Base-by-base conservation (phyloP, 2,329 filamentous ascomycete genomes). In the Alternaria alternata region DNA sequence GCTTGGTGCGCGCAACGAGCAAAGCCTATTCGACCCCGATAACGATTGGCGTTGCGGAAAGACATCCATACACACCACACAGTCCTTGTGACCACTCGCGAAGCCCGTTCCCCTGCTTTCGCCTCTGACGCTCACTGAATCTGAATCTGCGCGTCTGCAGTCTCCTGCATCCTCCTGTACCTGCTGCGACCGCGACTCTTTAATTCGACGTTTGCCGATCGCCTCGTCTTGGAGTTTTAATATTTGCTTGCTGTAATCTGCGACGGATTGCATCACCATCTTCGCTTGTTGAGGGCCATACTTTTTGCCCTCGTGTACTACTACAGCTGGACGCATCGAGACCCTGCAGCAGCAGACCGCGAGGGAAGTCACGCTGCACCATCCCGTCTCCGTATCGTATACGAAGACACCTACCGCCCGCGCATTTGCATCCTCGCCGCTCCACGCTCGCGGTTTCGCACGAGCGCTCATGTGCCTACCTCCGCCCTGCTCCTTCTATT, bases 381-480 rank as follows among this genome's bases (percentile, higher is more conserved):
- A 43, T 16, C 52, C 56, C 39, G 48, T 39, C 39, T 44, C 42
- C 42, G 43, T 38, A 46, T 41, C 57, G 44, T 44, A 59, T 54
- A 49, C 57, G 28, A 52, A 56, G 30, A 43, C 44, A 28, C 30
- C 34, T 20, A 26, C 42, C 44, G 57, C 51, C 51, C 24, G 54
- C 54, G 53, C 54, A 49, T 42, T 48, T 59, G 36, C 44, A 41
- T 55, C 41, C 55, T 55, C 43, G 61, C 65, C 67, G 67, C 66
- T 58, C 63, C 42, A 54, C 46, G 59, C 61, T 54, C 66, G 71
- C 75, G 72, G 69, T 71, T 63, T 61, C 64, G 63, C 68, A 67
- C 63, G 62, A 65, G 70, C 71, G 68, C 75, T 73, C 71, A 78
- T 78, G 75, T 78, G 75, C 75, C 69, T 68, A 66, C 72, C 71